Percentiles rank a stretch among this genome's conserved stretches.
phyloP scores from a whole-genome alignment of 495 filamentous ascomycete species.

The Neurospora cerealis region DNA sequence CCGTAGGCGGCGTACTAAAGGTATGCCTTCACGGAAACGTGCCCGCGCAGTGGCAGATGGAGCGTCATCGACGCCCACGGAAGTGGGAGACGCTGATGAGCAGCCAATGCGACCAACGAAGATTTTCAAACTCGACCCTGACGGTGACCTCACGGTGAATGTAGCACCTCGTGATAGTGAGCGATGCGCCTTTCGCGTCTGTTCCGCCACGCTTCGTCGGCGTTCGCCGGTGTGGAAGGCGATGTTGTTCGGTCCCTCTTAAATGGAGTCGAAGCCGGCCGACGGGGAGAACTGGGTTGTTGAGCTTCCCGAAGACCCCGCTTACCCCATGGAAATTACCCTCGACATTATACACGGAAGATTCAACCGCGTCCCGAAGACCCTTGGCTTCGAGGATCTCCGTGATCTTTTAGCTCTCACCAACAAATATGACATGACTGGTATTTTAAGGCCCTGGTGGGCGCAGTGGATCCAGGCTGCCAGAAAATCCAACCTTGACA shows the following conservation, averaged over 20 bases:
- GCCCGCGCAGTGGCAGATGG: not conserved
- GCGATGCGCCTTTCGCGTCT: slow-evolving; percentile 10
- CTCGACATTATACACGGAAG: slow-evolving; percentile 19
- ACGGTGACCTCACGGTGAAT: slow-evolving; percentile 1
- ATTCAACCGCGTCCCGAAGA: slow-evolving; percentile 10
- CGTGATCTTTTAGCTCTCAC: slow-evolving; percentile 15
- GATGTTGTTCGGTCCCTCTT: slow-evolving; percentile 15
- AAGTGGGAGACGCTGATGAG: not conserved
- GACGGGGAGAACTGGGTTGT: slow-evolving; percentile 8
- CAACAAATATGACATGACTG: slow-evolving; percentile 20
- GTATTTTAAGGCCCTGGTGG: slow-evolving; percentile 15
- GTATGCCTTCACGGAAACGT: not conserved
- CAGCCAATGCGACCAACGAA: not conserved
- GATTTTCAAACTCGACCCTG: not conserved
- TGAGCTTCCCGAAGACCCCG: slow-evolving; percentile 17
- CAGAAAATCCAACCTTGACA: not conserved
- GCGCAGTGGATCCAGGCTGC: slow-evolving; percentile 6
- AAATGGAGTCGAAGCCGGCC: slow-evolving; percentile 15
- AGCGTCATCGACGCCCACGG: not conserved
- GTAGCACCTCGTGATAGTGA: not conserved
- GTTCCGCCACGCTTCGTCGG: slow-evolving; percentile 12
- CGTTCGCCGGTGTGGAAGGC: slow-evolving; percentile 19
- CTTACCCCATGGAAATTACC: not conserved
- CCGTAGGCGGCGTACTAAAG: not conserved
- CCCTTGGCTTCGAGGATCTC: slow-evolving; percentile 5